Base-by-base conservation (phyloP, 2,329 filamentous ascomycete species). In the Pseudogymnoascus sp. region DNA sequence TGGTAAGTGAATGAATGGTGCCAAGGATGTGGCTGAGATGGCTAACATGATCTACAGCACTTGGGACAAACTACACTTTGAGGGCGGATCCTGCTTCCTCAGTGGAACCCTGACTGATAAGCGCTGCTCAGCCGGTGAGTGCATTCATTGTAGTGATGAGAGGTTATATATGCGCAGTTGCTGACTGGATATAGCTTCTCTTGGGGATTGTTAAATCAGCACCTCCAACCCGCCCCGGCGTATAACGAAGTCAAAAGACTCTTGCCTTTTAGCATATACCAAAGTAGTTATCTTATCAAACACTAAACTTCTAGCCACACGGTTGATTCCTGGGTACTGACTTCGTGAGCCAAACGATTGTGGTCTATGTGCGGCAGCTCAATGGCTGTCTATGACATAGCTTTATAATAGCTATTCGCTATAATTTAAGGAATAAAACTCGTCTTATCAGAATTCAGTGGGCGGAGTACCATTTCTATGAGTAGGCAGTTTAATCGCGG, bases 11-110 rank as follows among this genome's bases (percentile, higher is more conserved):
- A 25, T 2, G 14, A 30, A 30, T 30, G 28, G 30, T 50, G 14
- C 43, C 43, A 28, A 30, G 22, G 4, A 50, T 1, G 14, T 50
- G 14, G n/a, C 25, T 15, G 6, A 28, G n/a, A 50, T 50, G 25
- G 22, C 43, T 50, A 50, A 50, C 43, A 50, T 15, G 2, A 25
- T 50, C 25, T 11, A 4, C 25, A 50, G 43, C 43, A 50, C 43
- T 50, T 50, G 43, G 43, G 43, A 50, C 28, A 12, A 50, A 25
- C 43, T 50, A 50, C 43, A 50, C 43, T 50, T 28, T 25, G 43
- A 50, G 11, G 43, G 43, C 43, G 43, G 43, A 50, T 50, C 43
- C 25, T 50, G 43, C 43, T 50, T 50, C 8, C 43, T 50, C 22
- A 50, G 43, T 30, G 43, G 43, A 50, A 28, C 43, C 14, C 43